Evolutionary conservation across 345 rosid species (phyloP).

Genomic region (rapeseed (Brassica napus)): Da-Ae NC_063448.1:38614001-38614500

Average conservation of each 20-base stretch:
- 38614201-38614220: neutral
- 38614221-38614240: neutral
- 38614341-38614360: too few relatives aligned
- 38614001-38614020: neutral
- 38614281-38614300: neutral
- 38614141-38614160: neutral
- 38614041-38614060: neutral
- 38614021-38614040: neutral
- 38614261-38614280: neutral
- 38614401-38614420: too few relatives aligned
- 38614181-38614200: neutral
- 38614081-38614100: neutral
- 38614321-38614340: too few relatives aligned
- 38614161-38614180: neutral
- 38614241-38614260: neutral
- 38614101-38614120: neutral
- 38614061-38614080: neutral
- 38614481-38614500: neutral
- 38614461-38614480: too few relatives aligned
- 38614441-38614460: too few relatives aligned
- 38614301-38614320: neutral
- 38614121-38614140: neutral
- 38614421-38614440: too few relatives aligned
- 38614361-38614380: too few relatives aligned
- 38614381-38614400: too few relatives aligned